These are phyloP conservation scores for Cicer yamashitae DNA, from an alignment of 306 rosid species.

Conservation along the genomic window DNA sequence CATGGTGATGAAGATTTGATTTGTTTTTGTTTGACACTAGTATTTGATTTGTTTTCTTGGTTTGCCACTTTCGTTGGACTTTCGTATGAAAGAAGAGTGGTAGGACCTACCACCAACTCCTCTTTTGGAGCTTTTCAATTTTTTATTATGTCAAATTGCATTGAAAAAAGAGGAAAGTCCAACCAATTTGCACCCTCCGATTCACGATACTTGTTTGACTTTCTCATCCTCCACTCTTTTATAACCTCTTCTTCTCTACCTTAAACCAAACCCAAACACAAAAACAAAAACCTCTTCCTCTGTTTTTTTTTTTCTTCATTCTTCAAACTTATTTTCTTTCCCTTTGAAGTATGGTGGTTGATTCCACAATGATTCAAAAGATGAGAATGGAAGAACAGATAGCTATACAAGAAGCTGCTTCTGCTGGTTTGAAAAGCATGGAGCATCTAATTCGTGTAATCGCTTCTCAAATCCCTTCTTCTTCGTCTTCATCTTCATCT, in stretches of 20 bases:
- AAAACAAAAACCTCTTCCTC: background rate
- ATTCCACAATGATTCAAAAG: slow-evolving; percentile 44
- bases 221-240: slow-evolving; percentile 42
- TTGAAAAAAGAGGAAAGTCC: slow-evolving; percentile 34
- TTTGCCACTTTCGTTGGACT: slow-evolving; percentile 6
- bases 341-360: slow-evolving; percentile 50
- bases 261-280: slow-evolving; percentile 8
- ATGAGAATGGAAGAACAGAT: slow-evolving; percentile 53
- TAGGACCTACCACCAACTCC: slow-evolving; percentile 54
- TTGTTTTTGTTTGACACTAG: background rate
- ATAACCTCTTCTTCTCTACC: slow-evolving; percentile 38
- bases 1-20: background rate
- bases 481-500: slow-evolving; percentile 30
- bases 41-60: slow-evolving; percentile 6
- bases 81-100: slow-evolving; percentile 15
- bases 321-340: background rate
- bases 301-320: background rate
- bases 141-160: slow-evolving; percentile 26
- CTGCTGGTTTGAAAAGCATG: slow-evolving; percentile 79
- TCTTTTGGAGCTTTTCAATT: slow-evolving; percentile 39
- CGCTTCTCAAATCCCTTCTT: slow-evolving; percentile 44
- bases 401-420: slow-evolving; percentile 74
- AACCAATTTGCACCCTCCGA: slow-evolving; percentile 56
- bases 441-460: slow-evolving; percentile 63
- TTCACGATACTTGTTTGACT: slow-evolving; percentile 64